A percentile compares a stretch with the other conserved stretches of the same genome.
Conservation (phyloP, 2,329 filamentous ascomycete species). For the Delphinella strobiligena region DNA sequence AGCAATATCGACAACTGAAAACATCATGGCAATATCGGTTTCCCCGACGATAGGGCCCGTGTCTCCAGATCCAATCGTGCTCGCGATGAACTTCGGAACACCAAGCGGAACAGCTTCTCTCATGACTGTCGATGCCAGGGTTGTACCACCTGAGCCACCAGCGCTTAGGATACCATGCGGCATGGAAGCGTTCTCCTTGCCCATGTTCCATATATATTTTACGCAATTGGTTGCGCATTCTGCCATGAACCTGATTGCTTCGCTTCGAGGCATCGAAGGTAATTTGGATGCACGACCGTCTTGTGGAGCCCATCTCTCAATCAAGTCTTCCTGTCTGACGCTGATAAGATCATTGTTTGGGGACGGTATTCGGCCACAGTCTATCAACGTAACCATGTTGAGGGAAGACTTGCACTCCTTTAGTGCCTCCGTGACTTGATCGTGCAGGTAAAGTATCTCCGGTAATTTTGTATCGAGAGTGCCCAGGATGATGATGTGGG, state of each 20-base stretch:
- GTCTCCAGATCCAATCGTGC: constrained; percentile 57
- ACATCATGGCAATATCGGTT: constrained; percentile 58
- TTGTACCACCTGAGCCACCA: constrained; percentile 53
- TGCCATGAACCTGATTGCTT: constrained; percentile 47
- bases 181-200: constrained; percentile 38
- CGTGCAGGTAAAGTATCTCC: constrained; percentile 44
- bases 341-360: constrained; percentile 33
- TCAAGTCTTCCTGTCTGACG: constrained; percentile 32
- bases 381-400: constrained; percentile 36
- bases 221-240: constrained; percentile 33
- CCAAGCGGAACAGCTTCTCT: constrained; percentile 50
- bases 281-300: constrained; percentile 17
- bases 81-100: constrained; percentile 59
- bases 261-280: constrained; percentile 34
- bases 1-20: constrained; percentile 58
- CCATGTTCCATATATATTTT: constrained; percentile 21
- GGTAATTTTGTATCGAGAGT: constrained; percentile 54
- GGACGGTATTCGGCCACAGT: constrained; percentile 39
- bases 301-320: constrained; percentile 21
- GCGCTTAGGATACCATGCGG: constrained; percentile 44
- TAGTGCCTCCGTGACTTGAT: constrained; percentile 25
- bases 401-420: constrained; percentile 6
- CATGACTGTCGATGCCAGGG: constrained; percentile 50
- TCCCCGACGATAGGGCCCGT: constrained; percentile 53
- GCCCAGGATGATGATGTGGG: constrained; percentile 42